Conservation (phyloP, 2,329 filamentous ascomycete genomes). For the Phaeosphaeria sp. region DNA sequence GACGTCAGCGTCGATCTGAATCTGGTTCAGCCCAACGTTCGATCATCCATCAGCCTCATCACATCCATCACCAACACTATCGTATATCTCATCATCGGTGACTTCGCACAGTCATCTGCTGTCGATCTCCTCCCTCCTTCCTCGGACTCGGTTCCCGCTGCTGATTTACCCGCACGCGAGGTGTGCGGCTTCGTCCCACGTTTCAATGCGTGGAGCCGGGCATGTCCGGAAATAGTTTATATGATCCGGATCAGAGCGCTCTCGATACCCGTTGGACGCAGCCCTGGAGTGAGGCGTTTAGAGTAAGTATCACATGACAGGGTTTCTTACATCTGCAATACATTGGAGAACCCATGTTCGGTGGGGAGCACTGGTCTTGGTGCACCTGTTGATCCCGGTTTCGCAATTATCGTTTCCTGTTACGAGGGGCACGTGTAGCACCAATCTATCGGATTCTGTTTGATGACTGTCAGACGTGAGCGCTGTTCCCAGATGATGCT, state of each 20-base stretch:
- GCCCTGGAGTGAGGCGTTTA: conserved; percentile 42
- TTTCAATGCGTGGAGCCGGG: conserved; percentile 15
- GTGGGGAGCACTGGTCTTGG: background rate
- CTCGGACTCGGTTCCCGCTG: background rate
- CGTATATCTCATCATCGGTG: conserved; percentile 2
- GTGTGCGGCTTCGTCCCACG: conserved; percentile 10
- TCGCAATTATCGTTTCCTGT: conserved; percentile 1
- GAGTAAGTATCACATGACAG: conserved; percentile 28
- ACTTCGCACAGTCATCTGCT: conserved; percentile 3
- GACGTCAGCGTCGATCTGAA: conserved; percentile 1
- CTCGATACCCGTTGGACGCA: conserved; percentile 33
- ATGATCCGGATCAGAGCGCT: conserved; percentile 39
- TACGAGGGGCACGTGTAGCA: background rate
- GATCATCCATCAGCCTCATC: conserved; percentile 10
- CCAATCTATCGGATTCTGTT: background rate
- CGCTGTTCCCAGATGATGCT: background rate
- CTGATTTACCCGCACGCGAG: conserved; percentile 11
- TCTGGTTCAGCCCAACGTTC: conserved; percentile 4
- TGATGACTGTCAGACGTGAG: background rate
- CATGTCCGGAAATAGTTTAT: conserved; percentile 38
- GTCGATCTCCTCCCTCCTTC: background rate
- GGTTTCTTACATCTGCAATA: background rate
- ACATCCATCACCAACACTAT: conserved; percentile 8
- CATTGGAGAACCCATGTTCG: background rate
- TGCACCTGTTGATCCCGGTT: background rate